phyloP scores from a whole-genome alignment of 441 rosid genomes.

The Rhodomyrtus psidioides region DNA sequence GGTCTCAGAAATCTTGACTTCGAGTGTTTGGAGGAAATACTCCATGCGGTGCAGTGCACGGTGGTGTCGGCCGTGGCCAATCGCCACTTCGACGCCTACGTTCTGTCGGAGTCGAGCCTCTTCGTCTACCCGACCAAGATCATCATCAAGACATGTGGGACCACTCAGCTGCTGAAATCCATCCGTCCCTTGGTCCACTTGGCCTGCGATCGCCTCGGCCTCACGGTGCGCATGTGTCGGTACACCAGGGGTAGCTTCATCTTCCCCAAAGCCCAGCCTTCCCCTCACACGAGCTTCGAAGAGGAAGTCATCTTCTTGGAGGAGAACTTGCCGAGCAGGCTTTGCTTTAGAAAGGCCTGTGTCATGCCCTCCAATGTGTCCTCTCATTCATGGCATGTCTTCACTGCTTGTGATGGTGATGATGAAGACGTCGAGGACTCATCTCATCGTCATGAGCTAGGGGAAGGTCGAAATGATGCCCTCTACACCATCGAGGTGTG shows the following conservation, averaged over 20 bases:
- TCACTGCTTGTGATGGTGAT: slow-evolving; percentile 45
- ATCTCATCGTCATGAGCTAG: background rate
- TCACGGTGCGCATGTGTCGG: slow-evolving; percentile 47
- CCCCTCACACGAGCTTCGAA: slow-evolving; percentile 75
- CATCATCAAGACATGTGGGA: slow-evolving; percentile 96
- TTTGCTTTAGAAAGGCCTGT: slow-evolving; percentile 63
- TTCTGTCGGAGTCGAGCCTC: slow-evolving; percentile 87
- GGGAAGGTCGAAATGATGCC: background rate
- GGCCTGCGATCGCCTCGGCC: slow-evolving; percentile 48
- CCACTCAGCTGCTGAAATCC: slow-evolving; percentile 88
- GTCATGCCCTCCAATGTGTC: slow-evolving; percentile 66
- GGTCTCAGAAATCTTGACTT: slow-evolving; percentile 77
- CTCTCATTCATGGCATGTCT: slow-evolving; percentile 85
- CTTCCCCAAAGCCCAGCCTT: slow-evolving; percentile 85
- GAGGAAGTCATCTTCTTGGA: slow-evolving; percentile 73
- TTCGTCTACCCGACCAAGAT: slow-evolving; percentile 91
- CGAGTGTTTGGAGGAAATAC: slow-evolving; percentile 47
- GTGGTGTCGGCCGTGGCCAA: slow-evolving; percentile 90
- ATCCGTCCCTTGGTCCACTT: slow-evolving; percentile 63
- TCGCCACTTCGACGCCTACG: slow-evolving; percentile 79
- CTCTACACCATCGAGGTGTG: slow-evolving; percentile 71
- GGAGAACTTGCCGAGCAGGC: slow-evolving; percentile 48
- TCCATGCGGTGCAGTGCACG: slow-evolving; percentile 77
- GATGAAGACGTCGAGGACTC: background rate
- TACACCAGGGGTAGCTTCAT: slow-evolving; percentile 92